Percentiles rank a stretch among this genome's conserved stretches.
These are phyloP conservation scores for Exophiala dermatitidis DNA, from an alignment of 2,329 filamentous ascomycete species.

Conservation along the genomic window DNA sequence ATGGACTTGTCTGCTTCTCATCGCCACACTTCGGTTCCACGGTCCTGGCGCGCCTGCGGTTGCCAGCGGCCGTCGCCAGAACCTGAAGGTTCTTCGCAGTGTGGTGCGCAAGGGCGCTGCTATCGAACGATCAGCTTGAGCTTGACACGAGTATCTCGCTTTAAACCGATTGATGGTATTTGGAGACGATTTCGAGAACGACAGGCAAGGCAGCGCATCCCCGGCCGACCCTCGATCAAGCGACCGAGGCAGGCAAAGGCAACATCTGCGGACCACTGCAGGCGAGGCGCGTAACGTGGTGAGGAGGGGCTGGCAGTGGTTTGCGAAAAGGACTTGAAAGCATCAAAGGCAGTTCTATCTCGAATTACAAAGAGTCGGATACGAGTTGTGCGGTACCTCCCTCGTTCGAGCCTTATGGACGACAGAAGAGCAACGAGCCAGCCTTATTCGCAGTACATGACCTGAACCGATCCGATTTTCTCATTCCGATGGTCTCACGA, in stretches of 20 bases:
- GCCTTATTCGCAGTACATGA: not conserved
- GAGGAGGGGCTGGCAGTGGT: not conserved
- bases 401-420: not conserved
- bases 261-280: not conserved
- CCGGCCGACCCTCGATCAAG: conserved; percentile 1
- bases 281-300: conserved; percentile 2
- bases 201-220: not conserved
- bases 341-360: not conserved
- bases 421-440: not conserved
- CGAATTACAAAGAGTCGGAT: not conserved
- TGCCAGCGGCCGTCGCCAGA: too few species aligned
- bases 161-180: too few species aligned
- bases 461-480: not conserved
- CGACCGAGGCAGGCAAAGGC: not conserved
- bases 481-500: conserved; percentile 36
- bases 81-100: not conserved
- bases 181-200: not conserved
- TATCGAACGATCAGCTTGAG: too few species aligned
- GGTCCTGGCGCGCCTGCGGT: conserved; percentile 1
- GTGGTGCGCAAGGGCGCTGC: conserved; percentile 2
- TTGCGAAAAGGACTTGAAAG: not conserved
- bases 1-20: conserved; percentile 9
- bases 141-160: too few species aligned
- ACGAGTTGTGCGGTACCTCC: not conserved
- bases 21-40: conserved; percentile 18